phyloP scores from a whole-genome alignment of 2,329 filamentous ascomycete species.

The Fusarium aywerte region DNA sequence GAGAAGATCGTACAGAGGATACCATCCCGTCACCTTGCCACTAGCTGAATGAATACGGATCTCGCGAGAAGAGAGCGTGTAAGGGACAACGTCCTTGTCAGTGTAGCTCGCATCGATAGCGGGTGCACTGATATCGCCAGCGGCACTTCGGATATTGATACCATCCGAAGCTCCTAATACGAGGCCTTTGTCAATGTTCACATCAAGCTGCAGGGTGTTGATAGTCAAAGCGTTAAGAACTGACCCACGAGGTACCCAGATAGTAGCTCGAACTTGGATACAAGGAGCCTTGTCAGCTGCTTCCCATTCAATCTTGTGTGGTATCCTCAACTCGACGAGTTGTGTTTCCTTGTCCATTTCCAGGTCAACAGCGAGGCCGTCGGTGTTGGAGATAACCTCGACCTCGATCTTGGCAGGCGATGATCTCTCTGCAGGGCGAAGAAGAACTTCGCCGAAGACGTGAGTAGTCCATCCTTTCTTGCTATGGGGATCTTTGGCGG shows the following conservation, averaged over 20 bases:
- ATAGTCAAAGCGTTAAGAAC: conserved; percentile 54
- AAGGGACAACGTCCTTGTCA: conserved; percentile 47
- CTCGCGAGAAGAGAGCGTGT: conserved; percentile 56
- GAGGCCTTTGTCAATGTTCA: conserved; percentile 56
- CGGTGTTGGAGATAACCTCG: conserved; percentile 59
- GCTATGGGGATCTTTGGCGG: conserved; percentile 38
- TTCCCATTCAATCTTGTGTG: conserved; percentile 49
- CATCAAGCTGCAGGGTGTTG: conserved; percentile 52
- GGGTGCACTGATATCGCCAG: conserved; percentile 54
- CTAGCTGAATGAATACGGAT: conserved; percentile 57
- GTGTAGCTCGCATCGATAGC: conserved; percentile 44
- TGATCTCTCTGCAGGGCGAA: conserved; percentile 53
- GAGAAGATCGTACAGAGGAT: conserved; percentile 63
- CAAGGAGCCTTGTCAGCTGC: conserved; percentile 53
- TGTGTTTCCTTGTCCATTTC: conserved; percentile 52
- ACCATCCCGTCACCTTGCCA: conserved; percentile 59
- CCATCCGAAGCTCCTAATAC: conserved; percentile 48
- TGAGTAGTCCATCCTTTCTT: conserved; percentile 47
- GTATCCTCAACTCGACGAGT: conserved; percentile 54
- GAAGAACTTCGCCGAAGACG: conserved; percentile 58
- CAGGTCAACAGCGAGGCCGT: conserved; percentile 51
- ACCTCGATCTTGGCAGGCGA: conserved; percentile 55
- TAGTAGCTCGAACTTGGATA: conserved; percentile 59
- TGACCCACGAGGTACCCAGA: conserved; percentile 58
- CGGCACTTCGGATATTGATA: conserved; percentile 50